Evolutionary conservation across 331 rosid species (phyloP), one percentile per base, ranked within the genome.

Genomic region (Pyrus hybrid): DNA sequence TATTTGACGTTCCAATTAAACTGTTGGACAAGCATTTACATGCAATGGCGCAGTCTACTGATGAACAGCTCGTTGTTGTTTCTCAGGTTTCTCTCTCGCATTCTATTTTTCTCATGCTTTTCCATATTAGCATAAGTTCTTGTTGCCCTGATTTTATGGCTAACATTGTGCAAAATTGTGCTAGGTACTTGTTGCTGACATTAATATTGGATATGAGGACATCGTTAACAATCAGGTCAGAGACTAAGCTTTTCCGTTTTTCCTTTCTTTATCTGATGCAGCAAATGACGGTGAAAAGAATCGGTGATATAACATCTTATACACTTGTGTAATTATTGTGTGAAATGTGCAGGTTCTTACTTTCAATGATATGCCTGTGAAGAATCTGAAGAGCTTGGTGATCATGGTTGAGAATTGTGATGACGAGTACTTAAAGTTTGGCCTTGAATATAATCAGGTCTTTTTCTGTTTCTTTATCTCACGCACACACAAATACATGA

Each of bases 151-250:
- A 56, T 25, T 64, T 80, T 49, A 67, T 45, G 65, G 61, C 77
- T 74, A 10, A 61, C 63, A 8, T 56, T 26, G 9, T 70, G 67
- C 30, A 56, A 88, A 72, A 62, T 47, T 60, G 69, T 71, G 41
- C 51, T 75, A 89, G 96, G 97, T 91, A 82, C 88, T 91, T 76
- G 97, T 89, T 80, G 93, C 97, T 74, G 97, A 91, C 72, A 85
- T 91, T 75, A 91, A 89, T 81, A 89, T 89, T 71, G 96, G 97
- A 62, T 92, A 89, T 26, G 93, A 92, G 81, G 90, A 85, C 57
- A 89, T 92, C 5, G 93, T 86, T 54, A 90, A 92, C 80, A 90
- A 86, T 30, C 97, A 86, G 97, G 97, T 91, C 47, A 57, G 73
- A n/a, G 11, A 69, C 22, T 33, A 22, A 22, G 7, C 23, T 56